phyloP scores from a whole-genome alignment of 2,329 filamentous ascomycete genomes.

The Hymenoscyphus linearis region DNA sequence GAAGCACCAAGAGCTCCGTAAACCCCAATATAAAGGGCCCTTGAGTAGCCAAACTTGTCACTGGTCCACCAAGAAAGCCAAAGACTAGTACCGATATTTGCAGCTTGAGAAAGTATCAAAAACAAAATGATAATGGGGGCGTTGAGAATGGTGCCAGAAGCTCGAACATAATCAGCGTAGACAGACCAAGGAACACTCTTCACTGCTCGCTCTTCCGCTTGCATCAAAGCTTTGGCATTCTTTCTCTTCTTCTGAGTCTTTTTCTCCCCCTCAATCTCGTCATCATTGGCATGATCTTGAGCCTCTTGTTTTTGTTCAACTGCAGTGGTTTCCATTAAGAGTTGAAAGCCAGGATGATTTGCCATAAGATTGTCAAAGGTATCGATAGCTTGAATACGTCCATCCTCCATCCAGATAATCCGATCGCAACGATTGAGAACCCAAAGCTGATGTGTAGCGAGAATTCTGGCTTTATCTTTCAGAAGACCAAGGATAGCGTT shows the following conservation, averaged over 20 bases:
- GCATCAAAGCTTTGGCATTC: conserved; percentile 61
- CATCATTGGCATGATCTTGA: conserved; percentile 42
- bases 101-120: conserved; percentile 61
- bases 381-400: conserved; percentile 76
- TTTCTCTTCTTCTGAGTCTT: conserved; percentile 42
- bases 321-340: conserved; percentile 78
- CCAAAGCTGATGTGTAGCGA: conserved; percentile 94
- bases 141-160: conserved; percentile 53
- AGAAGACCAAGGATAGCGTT: conserved; percentile 87
- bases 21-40: conserved; percentile 66
- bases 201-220: conserved; percentile 58
- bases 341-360: conserved; percentile 70
- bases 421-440: conserved; percentile 86
- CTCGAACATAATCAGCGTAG: conserved; percentile 59
- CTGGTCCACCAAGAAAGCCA: conserved; percentile 96
- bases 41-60: conserved; percentile 62
- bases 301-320: conserved; percentile 59
- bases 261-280: conserved; percentile 43
- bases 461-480: conserved; percentile 80
- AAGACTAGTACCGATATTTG: conserved; percentile 81
- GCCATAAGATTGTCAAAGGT: conserved; percentile 86
- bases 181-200: conserved; percentile 59
- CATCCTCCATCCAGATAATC: conserved; percentile 89
- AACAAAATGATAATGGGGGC: conserved; percentile 51
- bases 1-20: conserved; percentile 65